phyloP scores from a whole-genome alignment of 805 yeast species.

The Starmerella cellae region DNA sequence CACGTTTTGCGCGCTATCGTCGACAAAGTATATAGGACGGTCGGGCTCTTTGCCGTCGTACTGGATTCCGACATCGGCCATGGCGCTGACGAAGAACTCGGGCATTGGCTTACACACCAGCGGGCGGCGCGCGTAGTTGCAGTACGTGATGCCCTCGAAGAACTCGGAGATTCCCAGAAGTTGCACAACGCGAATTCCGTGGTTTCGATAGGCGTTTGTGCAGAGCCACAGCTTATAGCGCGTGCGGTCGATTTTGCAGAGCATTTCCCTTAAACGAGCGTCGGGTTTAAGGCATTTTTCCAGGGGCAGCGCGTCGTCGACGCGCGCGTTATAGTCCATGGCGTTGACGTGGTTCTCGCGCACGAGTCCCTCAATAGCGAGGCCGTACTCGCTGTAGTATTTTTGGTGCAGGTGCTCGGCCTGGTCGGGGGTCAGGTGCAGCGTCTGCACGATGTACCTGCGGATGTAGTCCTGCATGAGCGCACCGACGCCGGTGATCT shows the following conservation, averaged over 20 bases:
- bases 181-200: constrained; percentile 67
- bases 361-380: constrained; percentile 82
- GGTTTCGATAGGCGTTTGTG: constrained; percentile 88
- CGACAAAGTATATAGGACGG: constrained; percentile 57
- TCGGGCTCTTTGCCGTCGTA: constrained; percentile 7
- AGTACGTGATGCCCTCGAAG: constrained; percentile 86
- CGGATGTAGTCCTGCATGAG: constrained; percentile 80
- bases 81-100: constrained; percentile 43
- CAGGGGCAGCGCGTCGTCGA: constrained; percentile 85
- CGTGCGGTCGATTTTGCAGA: constrained; percentile 30
- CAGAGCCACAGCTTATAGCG: constrained; percentile 76
- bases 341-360: constrained; percentile 61
- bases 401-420: constrained; percentile 58
- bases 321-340: constrained; percentile 70
- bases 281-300: constrained; percentile 59
- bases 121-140: constrained; percentile 58
- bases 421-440: constrained; percentile 52
- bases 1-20: constrained; percentile 73
- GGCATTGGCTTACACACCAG: constrained; percentile 84
- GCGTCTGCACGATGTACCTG: constrained; percentile 54
- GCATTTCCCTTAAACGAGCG: constrained; percentile 26
- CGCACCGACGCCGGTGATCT: constrained; percentile 66
- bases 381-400: constrained; percentile 78
- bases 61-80: constrained; percentile 48
- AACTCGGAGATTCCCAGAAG: constrained; percentile 81